These are phyloP conservation scores for Coprinopsis strossmayeri DNA, from an alignment of 768 basidiomycete genomes.

Conservation along the genomic window DNA sequence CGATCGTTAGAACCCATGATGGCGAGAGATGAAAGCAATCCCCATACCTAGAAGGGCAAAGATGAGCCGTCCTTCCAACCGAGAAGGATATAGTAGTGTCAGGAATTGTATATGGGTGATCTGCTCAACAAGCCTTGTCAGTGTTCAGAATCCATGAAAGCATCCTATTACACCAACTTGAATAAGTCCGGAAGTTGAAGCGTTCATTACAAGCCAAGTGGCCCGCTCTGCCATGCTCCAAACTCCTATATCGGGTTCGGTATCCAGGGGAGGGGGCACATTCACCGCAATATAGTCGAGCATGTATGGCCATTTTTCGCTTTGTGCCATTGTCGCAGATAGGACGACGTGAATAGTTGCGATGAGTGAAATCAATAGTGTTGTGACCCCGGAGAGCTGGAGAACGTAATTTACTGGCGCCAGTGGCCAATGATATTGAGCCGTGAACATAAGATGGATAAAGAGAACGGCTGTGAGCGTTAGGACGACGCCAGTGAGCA, in stretches of 20 bases:
- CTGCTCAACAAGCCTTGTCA: slow-evolving; percentile 44
- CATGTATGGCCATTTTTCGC: slow-evolving; percentile 90
- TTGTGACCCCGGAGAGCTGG: slow-evolving; percentile 77
- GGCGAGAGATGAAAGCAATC: neutral
- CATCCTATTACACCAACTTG: slow-evolving; percentile 51
- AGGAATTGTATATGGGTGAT: slow-evolving; percentile 98
- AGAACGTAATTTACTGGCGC: slow-evolving; percentile 89
- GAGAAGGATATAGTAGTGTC: slow-evolving; percentile 89
- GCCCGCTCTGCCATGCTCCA: slow-evolving; percentile 67
- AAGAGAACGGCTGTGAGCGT: slow-evolving; percentile 82
- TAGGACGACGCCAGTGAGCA: slow-evolving; percentile 78
- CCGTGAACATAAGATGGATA: slow-evolving; percentile 91
- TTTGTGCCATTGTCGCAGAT: slow-evolving; percentile 48
- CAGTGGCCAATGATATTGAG: slow-evolving; percentile 93
- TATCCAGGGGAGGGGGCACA: slow-evolving; percentile 50
- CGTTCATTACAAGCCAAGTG: slow-evolving; percentile 86
- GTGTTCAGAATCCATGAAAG: too few species aligned
- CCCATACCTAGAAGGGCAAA: slow-evolving; percentile 74
- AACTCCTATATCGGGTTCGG: slow-evolving; percentile 19
- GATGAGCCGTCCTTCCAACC: slow-evolving; percentile 81
- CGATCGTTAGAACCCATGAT: too few species aligned
- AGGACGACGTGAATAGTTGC: slow-evolving; percentile 77
- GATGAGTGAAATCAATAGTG: slow-evolving; percentile 70
- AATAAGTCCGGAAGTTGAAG: slow-evolving; percentile 73
- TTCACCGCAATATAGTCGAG: slow-evolving; percentile 83